Evolutionary conservation across 2,329 filamentous ascomycete species (phyloP).

Genomic region (Botrytis galanthina): DNA sequence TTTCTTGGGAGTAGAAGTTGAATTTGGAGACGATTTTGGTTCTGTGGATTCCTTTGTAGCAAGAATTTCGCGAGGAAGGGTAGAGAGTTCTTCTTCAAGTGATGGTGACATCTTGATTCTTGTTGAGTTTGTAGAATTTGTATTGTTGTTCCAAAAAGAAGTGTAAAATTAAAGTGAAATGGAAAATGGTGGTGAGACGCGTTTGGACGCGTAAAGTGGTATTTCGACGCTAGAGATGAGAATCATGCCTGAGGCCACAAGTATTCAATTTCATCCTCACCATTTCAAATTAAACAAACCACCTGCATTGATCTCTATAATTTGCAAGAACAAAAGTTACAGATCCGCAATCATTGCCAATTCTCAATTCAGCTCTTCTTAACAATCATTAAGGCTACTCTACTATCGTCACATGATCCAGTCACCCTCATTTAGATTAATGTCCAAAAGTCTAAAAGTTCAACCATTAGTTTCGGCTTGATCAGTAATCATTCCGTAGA

Average conservation of each 20-base stretch:
- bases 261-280: neutral
- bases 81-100: conserved; percentile 23
- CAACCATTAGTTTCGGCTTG: neutral
- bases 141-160: neutral
- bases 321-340: neutral
- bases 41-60: neutral
- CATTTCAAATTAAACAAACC: neutral
- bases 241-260: neutral
- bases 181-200: conserved; percentile 2
- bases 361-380: neutral
- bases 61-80: conserved; percentile 1
- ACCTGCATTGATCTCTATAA: neutral
- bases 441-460: neutral
- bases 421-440: neutral
- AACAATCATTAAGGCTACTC: neutral
- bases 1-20: neutral
- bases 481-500: neutral
- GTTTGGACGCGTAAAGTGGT: conserved; percentile 18
- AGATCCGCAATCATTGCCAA: neutral
- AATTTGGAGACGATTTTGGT: neutral
- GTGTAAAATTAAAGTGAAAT: neutral
- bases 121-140: neutral
- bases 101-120: conserved; percentile 27
- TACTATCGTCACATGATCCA: neutral
- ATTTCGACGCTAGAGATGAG: neutral